Percentiles rank a stretch among this genome's conserved stretches.
These are phyloP conservation scores for Botrytis deweyae DNA, from an alignment of 2,329 filamentous ascomycete genomes.

Conservation along the genomic window DNA sequence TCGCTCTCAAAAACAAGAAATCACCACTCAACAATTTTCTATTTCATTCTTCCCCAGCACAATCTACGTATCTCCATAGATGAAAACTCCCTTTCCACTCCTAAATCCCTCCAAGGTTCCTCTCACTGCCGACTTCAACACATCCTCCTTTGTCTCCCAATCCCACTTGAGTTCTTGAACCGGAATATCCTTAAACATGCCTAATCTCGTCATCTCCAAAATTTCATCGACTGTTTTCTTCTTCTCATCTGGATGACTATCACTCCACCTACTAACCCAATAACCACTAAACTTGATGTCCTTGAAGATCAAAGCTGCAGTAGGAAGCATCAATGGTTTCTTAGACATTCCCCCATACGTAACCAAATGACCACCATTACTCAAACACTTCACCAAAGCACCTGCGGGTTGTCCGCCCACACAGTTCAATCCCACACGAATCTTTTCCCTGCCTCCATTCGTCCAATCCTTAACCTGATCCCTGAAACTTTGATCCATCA, in stretches of 20 bases:
- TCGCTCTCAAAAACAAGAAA: background rate
- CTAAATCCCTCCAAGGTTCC: conserved; percentile 82
- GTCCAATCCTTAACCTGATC: conserved; percentile 61
- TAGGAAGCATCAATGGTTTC: conserved; percentile 78
- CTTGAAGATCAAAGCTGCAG: conserved; percentile 89
- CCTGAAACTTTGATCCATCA: conserved; percentile 46
- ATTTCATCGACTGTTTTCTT: conserved; percentile 81
- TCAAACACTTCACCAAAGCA: conserved; percentile 72
- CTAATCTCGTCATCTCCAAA: conserved; percentile 68
- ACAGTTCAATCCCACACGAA: conserved; percentile 85
- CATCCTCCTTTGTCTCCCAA: conserved; percentile 71
- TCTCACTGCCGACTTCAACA: conserved; percentile 72
- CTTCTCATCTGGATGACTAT: conserved; percentile 70
- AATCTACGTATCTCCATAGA: conserved; percentile 60
- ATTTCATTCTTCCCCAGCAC: background rate
- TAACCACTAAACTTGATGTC: conserved; percentile 87
- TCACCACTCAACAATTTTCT: background rate
- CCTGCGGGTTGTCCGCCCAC: conserved; percentile 86
- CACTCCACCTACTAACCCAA: conserved; percentile 91
- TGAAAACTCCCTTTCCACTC: conserved; percentile 85
- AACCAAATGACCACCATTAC: conserved; percentile 70
- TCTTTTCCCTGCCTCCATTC: conserved; percentile 65
- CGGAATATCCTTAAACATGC: conserved; percentile 80
- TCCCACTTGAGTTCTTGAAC: conserved; percentile 81
- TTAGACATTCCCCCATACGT: conserved; percentile 96